Base-by-base conservation (phyloP, 1,284 basidiomycete genomes). In the Moniliophthora roreri region DNA sequence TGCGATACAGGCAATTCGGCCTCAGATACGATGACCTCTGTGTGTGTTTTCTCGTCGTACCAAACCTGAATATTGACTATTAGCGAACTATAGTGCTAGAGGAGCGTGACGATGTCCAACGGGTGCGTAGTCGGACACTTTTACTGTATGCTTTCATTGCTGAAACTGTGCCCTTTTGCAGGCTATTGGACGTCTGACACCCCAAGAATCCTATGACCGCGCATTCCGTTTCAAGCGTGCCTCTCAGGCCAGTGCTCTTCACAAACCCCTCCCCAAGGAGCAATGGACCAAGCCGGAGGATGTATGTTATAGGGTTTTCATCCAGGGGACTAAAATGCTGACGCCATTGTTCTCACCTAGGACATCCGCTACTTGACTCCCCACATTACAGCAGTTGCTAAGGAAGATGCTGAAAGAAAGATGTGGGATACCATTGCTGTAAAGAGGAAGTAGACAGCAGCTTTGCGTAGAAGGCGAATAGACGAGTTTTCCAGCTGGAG, bases 21-120 rank as follows among this genome's bases (percentile, higher is more conserved):
- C 84, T 98, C 71, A 87, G 84, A 68, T 97, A 97, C 73, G 96
- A 99, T 70, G 96, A 99, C 80, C 83, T 99, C 64, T 76, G 89
- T 92, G 63, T 69, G 90, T 77, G 18, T 52, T 49, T 54, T 45
- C 51, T 26, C 51, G 23, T 51, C 61, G 11, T 21, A n/a, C 24
- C 34, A 32, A 16, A 34, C 13, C 10, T 28, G 8, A n/a, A 46
- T 13, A 34, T 41, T 41, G 13, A 35, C 7, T 26, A 28, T 40
- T 15, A 10, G 8, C 5, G 10, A 2, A 46, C 39, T 40, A 36
- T 58, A 92, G 89, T 98, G 60, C 77, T 90, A 55, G 95, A 98
- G 74, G 96, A 98, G 76, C 83, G 86, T 56, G 75, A 78, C 18
- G 82, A 87, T 59, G 91, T 97, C 34, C 89, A 97, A 73, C 86